These are phyloP conservation scores for Irpex sp. DNA, from an alignment of 1,284 basidiomycete species.

Conservation along the genomic window DNA sequence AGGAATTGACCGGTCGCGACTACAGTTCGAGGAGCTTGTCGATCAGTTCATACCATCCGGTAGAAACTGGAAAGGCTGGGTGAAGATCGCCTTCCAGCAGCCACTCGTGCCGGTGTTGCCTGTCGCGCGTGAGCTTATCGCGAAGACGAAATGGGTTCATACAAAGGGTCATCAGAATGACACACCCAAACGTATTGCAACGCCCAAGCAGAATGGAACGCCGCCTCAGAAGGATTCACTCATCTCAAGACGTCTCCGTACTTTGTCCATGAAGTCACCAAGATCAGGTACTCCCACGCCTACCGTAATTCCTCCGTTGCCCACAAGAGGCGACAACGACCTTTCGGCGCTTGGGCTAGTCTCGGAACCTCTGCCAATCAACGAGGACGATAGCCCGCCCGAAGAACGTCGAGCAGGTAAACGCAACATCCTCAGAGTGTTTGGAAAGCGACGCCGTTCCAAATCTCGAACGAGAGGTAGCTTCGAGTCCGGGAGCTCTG, in stretches of 20 bases:
- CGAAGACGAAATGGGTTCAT: constrained; percentile 66
- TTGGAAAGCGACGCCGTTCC: constrained; percentile 24
- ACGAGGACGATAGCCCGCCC: not conserved
- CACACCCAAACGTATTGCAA: constrained; percentile 2
- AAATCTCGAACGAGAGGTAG: constrained; percentile 14
- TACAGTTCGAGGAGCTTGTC: constrained; percentile 76
- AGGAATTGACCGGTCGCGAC: constrained; percentile 1
- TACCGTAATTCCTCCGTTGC: not conserved
- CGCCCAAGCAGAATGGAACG: constrained; percentile 1
- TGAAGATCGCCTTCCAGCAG: constrained; percentile 77
- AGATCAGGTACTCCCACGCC: not conserved
- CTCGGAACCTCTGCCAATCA: constrained; percentile 4
- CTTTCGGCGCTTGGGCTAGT: constrained; percentile 4
- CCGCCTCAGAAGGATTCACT: not conserved
- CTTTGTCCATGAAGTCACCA: not conserved
- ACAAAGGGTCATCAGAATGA: constrained; percentile 31
- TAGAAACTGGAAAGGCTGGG: constrained; percentile 73
- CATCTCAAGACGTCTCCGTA: constrained; percentile 5
- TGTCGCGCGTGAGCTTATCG: constrained; percentile 66
- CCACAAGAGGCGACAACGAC: not conserved
- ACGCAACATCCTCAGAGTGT: constrained; percentile 32
- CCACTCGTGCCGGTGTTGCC: constrained; percentile 68
- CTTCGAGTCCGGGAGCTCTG: constrained; percentile 19
- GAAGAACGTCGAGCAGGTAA: not conserved
- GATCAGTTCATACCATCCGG: constrained; percentile 76